Evolutionary conservation across 768 basidiomycete genomes (phyloP).

Genomic region (Sarcodon aspratus): DNA sequence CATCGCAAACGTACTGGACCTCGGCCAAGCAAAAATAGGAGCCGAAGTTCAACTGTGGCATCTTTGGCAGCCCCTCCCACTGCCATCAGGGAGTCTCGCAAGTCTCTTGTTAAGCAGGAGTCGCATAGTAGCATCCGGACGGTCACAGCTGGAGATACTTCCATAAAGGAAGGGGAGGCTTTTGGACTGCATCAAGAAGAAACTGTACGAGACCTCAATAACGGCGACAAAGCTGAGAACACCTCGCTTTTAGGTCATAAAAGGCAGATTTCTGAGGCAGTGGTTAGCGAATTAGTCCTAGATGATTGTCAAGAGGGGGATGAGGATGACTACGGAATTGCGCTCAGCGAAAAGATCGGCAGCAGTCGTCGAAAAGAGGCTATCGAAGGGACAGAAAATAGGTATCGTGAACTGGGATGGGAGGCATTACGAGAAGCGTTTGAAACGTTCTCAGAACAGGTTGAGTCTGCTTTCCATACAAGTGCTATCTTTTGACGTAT

Average conservation of each 20-base stretch:
- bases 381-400: slow-evolving; percentile 36
- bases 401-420: slow-evolving; percentile 45
- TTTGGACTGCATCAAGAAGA: slow-evolving; percentile 8
- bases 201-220: slow-evolving; percentile 7
- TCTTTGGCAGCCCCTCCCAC: slow-evolving; percentile 27
- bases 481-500: slow-evolving; percentile 4
- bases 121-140: slow-evolving; percentile 66
- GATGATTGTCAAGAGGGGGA: not conserved
- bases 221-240: not conserved
- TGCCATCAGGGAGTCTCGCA: slow-evolving; percentile 9
- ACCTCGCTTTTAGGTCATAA: not conserved
- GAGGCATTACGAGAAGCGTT: slow-evolving; percentile 39
- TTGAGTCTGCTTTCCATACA: slow-evolving; percentile 13
- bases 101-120: slow-evolving; percentile 28
- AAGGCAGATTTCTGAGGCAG: not conserved
- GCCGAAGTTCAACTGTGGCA: slow-evolving; percentile 55
- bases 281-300: not conserved
- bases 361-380: slow-evolving; percentile 5
- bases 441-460: slow-evolving; percentile 54
- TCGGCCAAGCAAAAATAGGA: slow-evolving; percentile 13
- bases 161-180: slow-evolving; percentile 16
- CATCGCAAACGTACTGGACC: slow-evolving; percentile 8
- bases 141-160: slow-evolving; percentile 45
- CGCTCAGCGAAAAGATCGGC: not conserved
- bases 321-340: not conserved